phyloP scores from a whole-genome alignment of 495 filamentous ascomycete species.

The Hyaloscypha bicolor region DNA sequence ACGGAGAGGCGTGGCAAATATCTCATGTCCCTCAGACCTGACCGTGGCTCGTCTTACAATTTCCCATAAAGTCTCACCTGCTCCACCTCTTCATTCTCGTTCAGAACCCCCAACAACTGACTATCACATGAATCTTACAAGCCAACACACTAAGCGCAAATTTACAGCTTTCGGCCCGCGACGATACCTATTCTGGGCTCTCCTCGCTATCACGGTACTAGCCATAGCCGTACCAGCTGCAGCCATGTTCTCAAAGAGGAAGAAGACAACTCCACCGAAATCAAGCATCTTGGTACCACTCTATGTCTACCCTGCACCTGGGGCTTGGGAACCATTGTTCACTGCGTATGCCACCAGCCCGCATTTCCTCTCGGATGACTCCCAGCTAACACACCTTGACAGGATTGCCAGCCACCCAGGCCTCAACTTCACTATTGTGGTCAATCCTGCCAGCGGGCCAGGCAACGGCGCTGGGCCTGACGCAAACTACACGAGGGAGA shows the following conservation, averaged over 20 bases:
- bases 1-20: no score
- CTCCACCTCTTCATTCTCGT: no score
- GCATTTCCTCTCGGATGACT: not conserved
- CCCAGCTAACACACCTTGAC: not conserved
- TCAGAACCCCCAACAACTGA: no score
- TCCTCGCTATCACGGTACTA: not conserved
- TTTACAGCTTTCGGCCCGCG: no score
- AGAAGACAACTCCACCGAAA: not conserved
- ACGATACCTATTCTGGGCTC: not conserved
- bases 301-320: constrained; percentile 56
- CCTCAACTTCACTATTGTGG: constrained; percentile 54
- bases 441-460: constrained; percentile 59
- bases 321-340: constrained; percentile 51
- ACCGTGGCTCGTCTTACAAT: no score
- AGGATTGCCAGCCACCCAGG: constrained; percentile 38
- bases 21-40: no score
- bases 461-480: constrained; percentile 48
- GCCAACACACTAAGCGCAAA: no score
- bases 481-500: constrained; percentile 52
- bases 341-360: constrained; percentile 33
- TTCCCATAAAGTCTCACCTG: no score
- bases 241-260: constrained; percentile 2
- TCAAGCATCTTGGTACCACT: constrained; percentile 51
- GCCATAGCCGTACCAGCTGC: not conserved
- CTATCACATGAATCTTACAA: no score